A percentile compares a stretch with the other conserved stretches of the same genome.
phyloP scores from a whole-genome alignment of 169 alveolate species.

The Plasmodium coatneyi region DNA sequence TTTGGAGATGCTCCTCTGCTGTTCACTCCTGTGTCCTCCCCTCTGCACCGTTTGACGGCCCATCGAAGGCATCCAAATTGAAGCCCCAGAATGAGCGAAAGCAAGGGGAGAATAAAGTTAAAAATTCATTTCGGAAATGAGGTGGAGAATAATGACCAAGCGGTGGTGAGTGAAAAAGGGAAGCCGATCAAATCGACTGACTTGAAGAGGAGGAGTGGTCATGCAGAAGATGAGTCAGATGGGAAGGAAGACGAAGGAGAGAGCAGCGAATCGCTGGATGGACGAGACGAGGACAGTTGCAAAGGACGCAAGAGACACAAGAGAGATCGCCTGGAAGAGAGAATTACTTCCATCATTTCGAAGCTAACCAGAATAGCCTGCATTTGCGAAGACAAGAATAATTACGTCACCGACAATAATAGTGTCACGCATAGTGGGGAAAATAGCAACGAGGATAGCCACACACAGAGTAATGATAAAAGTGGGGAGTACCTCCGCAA shows the following conservation, averaged over 20 bases:
- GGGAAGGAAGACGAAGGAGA: background rate
- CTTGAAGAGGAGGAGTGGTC: conserved; percentile 24
- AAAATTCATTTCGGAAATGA: conserved; percentile 35
- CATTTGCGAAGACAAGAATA: conserved; percentile 66
- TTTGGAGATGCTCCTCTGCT: background rate
- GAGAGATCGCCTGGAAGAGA: conserved; percentile 46
- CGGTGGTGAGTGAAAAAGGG: background rate
- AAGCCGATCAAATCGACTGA: conserved; percentile 10
- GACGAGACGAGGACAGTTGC: conserved; percentile 13
- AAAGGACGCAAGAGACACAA: conserved; percentile 17
- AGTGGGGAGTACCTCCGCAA: too few relatives aligned
- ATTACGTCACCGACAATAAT: background rate
- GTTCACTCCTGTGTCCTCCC: background rate
- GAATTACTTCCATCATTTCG: conserved; percentile 58
- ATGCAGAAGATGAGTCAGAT: conserved; percentile 8
- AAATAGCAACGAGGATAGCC: conserved; percentile 6
- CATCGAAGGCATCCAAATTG: background rate
- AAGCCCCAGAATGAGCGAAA: conserved; percentile 1
- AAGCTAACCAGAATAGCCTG: conserved; percentile 64
- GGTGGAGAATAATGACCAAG: background rate
- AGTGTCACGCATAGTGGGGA: background rate
- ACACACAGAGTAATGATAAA: background rate
- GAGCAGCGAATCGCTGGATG: background rate
- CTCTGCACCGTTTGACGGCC: background rate
- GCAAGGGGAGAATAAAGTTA: conserved; percentile 61